These are phyloP conservation scores for Metschnikowia amazonensis DNA, from an alignment of 805 yeast genomes.

Conservation along the genomic window DNA sequence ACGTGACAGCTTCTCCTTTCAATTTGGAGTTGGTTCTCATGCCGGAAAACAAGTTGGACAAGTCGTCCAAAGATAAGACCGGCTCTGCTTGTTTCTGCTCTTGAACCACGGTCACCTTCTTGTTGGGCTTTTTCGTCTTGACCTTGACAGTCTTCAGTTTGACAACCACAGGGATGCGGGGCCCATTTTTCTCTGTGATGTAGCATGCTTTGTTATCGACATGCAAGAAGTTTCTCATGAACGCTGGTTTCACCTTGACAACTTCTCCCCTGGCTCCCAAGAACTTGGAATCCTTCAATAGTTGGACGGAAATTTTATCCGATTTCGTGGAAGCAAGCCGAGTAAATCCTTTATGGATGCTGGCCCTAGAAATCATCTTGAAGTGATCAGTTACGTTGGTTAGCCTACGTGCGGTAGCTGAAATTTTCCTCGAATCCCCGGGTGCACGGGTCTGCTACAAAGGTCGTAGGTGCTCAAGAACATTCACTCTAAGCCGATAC, in stretches of 20 bases:
- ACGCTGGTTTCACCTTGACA: constrained; percentile 68
- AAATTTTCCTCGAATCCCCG: neutral
- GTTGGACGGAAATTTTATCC: constrained; percentile 64
- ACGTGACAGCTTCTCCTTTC: constrained; percentile 7
- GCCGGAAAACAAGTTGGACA: constrained; percentile 32
- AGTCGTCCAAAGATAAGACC: constrained; percentile 38
- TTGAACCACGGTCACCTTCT: neutral
- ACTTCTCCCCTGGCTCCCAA: constrained; percentile 72
- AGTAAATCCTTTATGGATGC: constrained; percentile 11
- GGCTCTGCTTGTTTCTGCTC: constrained; percentile 6
- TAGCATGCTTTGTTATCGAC: constrained; percentile 72
- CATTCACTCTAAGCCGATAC: neutral
- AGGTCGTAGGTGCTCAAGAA: neutral
- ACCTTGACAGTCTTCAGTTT: constrained; percentile 7
- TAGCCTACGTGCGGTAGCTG: neutral
- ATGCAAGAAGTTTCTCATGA: constrained; percentile 78
- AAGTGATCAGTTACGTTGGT: neutral
- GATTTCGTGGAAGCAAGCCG: constrained; percentile 19
- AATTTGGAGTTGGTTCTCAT: constrained; percentile 19
- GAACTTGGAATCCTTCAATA: constrained; percentile 61
- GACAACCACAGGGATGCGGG: constrained; percentile 41
- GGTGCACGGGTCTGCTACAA: constrained; percentile 4
- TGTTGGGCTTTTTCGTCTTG: constrained; percentile 8
- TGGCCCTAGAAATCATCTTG: constrained; percentile 11
- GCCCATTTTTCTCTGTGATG: constrained; percentile 37